Base-by-base conservation (phyloP, 176 grass and related monocot species). In the Rhynchospora tenuis region DNA sequence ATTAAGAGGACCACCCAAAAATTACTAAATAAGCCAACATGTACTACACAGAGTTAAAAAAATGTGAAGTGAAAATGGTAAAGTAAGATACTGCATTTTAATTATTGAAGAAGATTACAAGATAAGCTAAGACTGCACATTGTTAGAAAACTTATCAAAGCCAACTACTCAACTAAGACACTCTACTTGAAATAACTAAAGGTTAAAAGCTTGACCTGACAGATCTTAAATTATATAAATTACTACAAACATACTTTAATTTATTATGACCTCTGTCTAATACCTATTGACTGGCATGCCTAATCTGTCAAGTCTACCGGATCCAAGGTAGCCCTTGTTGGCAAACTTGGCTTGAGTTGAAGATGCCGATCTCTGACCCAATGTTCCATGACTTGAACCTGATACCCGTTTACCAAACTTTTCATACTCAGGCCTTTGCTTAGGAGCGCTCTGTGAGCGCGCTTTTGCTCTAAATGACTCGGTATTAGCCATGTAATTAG, bases 401-500 rank as follows among this genome's bases (percentile, higher is more conserved):
- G 88, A 83, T 63, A 87, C 62, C 86, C 84, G 88, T 70, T 78
- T 92, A 5, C 85, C 56, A 2, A 84, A 82, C 66, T 90, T 99
- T 0, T 95, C 96, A 67, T 73, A 81, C 63, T 88, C 88, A 7
- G 83, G 91, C 72, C 96, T 64, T 89, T 88, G 89, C 85, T 83
- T 99, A 24, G 96, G 96, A 58, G 93, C 93, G 54, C 96, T 99
- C 52, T 99, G 93, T 10, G 96, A 99, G 3, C 96, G 84, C 20
- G 88, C 86, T 88, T 95, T 99, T 86, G 91, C 93, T 14, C 78
- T 92, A 61, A 94, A 95, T 4, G 96, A 99, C 80, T 99, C 89
- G 0, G 96, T 99, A 85, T 99, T 95, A 2, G 93, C 79, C 96
- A 99, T 99, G 88, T 99, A 99, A 85, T 93, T 99, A 2, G 96